phyloP scores from a whole-genome alignment of 192 early-diverging fungal genomes.

The Gonapodya prolifera region DNA sequence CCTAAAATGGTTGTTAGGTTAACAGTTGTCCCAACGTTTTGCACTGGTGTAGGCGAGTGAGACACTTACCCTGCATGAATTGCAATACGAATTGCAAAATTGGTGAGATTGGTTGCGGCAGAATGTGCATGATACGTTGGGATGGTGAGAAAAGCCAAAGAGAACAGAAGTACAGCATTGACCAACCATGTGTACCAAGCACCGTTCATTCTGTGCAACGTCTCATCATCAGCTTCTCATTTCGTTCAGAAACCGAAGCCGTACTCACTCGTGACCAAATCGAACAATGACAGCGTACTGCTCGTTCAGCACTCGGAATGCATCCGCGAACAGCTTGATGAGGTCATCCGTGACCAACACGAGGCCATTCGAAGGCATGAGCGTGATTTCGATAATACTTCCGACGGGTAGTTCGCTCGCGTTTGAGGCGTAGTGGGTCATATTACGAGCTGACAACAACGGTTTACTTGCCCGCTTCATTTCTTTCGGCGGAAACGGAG shows the following conservation, averaged over 20 bases:
- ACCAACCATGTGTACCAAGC: background rate
- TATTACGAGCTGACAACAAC: background rate
- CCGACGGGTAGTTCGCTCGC: background rate
- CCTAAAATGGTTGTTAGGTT: too few relatives aligned
- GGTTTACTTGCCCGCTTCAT: too few relatives aligned
- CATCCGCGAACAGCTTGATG: background rate
- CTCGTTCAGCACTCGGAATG: background rate
- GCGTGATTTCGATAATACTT: background rate
- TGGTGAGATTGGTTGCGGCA: too few relatives aligned
- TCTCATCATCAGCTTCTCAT: background rate
- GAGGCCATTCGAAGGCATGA: background rate
- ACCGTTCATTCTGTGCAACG: background rate
- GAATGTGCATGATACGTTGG: too few relatives aligned
- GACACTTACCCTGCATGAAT: too few relatives aligned
- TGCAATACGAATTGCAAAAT: too few relatives aligned
- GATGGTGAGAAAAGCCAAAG: too few relatives aligned
- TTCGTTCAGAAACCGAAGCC: background rate
- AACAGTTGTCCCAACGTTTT: too few relatives aligned
- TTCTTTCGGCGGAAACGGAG: too few relatives aligned
- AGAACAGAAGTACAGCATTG: too few relatives aligned
- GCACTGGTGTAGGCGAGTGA: too few relatives aligned
- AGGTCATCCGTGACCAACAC: background rate
- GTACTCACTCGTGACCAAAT: background rate
- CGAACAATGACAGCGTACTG: background rate
- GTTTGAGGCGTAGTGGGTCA: background rate